Percentiles rank a stretch among this genome's conserved stretches.
Evolutionary conservation across 2,329 filamentous ascomycete genomes (phyloP).

Genomic region (Cercospora beticola): DNA sequence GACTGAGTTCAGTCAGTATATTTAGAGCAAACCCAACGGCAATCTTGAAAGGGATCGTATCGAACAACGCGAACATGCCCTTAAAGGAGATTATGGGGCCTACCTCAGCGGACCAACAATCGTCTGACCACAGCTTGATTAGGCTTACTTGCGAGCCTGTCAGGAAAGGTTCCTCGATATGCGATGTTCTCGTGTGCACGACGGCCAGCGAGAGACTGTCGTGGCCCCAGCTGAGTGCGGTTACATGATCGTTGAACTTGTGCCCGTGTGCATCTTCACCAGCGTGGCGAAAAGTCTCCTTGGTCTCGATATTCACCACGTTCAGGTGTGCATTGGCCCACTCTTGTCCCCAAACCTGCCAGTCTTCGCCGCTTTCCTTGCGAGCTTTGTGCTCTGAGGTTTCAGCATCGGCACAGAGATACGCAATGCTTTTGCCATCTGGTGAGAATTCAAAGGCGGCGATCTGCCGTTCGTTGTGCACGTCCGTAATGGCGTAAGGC

Average conservation of each 20-base stretch:
- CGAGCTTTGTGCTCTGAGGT: conserved; percentile 34
- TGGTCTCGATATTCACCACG: conserved; percentile 35
- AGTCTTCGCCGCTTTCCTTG: conserved; percentile 39
- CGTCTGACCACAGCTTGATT: background rate
- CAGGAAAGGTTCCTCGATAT: conserved; percentile 30
- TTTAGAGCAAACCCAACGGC: background rate
- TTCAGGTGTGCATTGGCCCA: conserved; percentile 39
- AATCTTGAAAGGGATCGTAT: too few relatives aligned
- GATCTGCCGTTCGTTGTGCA: conserved; percentile 32
- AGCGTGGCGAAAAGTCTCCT: conserved; percentile 24
- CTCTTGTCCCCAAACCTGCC: conserved; percentile 40
- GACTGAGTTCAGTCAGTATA: background rate
- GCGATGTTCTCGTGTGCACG: conserved; percentile 26
- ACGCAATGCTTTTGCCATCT: conserved; percentile 40
- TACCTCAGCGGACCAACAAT: conserved; percentile 2
- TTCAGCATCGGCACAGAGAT: conserved; percentile 38
- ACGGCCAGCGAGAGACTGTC: conserved; percentile 33
- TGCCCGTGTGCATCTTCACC: background rate
- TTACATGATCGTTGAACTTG: conserved; percentile 31
- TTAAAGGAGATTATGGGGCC: background rate
- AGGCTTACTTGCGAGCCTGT: conserved; percentile 24
- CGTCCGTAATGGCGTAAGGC: conserved; percentile 32
- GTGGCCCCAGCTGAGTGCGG: conserved; percentile 34
- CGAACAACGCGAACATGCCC: background rate
- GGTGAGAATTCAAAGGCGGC: conserved; percentile 35